Evolutionary conservation across 75 land plant species (phyloP).

Genomic region (Selaginella moellendorffii): DNA sequence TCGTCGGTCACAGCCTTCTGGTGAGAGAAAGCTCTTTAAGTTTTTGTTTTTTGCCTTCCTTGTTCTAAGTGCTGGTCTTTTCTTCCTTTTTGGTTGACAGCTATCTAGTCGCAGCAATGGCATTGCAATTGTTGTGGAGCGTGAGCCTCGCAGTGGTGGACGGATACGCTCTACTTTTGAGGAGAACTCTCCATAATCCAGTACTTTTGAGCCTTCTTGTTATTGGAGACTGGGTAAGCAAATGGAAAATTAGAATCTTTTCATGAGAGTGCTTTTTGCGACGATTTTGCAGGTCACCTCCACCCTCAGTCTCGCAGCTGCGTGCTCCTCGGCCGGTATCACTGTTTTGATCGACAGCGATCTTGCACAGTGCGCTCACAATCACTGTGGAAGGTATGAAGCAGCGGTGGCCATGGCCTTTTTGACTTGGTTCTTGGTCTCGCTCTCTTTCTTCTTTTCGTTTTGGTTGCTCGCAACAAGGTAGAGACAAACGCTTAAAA

Average conservation of each 20-base stretch:
- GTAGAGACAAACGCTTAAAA: too few species aligned
- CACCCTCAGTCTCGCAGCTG: conserved; percentile 60
- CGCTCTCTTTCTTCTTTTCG: conserved; percentile 51
- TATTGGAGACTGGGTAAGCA: conserved; percentile 71
- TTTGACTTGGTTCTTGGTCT: conserved; percentile 46
- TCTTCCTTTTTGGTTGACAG: conserved; percentile 13
- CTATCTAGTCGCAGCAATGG: conserved; percentile 44
- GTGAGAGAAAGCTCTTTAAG: conserved; percentile 18
- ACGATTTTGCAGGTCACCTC: conserved; percentile 41
- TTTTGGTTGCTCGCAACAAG: conserved; percentile 50
- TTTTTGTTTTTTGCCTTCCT: neutral
- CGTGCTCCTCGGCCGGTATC: conserved; percentile 73
- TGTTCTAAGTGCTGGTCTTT: neutral
- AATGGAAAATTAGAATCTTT: too few species aligned
- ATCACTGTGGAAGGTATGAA: conserved; percentile 52
- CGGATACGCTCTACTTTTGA: conserved; percentile 40
- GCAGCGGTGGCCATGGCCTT: conserved; percentile 74
- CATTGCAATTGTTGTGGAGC: conserved; percentile 51
- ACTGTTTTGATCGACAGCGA: conserved; percentile 67
- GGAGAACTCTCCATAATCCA: conserved; percentile 32
- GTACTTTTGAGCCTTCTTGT: conserved; percentile 35
- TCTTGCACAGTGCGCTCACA: conserved; percentile 34
- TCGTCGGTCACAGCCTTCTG: conserved; percentile 63
- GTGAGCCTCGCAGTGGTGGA: conserved; percentile 29
- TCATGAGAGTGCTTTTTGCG: too few species aligned